phyloP scores from a whole-genome alignment of 345 rosid genomes.

The Euphorbia pulcherrima region DNA sequence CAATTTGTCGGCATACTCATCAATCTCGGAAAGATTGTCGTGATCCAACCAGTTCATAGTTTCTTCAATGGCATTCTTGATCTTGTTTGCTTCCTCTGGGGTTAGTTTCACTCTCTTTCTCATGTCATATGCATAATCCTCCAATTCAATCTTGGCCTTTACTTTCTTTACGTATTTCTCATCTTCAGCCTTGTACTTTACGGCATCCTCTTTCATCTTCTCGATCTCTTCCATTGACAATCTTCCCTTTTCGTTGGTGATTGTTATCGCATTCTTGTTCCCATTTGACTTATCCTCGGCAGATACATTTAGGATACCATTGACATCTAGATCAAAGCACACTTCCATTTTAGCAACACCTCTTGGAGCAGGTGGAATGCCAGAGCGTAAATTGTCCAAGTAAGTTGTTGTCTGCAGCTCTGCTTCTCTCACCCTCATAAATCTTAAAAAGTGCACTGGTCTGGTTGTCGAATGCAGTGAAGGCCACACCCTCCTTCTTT shows the following conservation, averaged over 20 bases:
- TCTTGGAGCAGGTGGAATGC: constrained; percentile 33
- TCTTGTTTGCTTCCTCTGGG: constrained; percentile 17
- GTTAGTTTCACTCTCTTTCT: constrained; percentile 11
- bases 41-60: constrained; percentile 16
- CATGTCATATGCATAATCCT: too few relatives aligned
- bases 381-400: constrained; percentile 31
- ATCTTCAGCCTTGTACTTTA: too few relatives aligned
- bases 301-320: constrained; percentile 28
- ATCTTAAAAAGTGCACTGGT: constrained; percentile 16
- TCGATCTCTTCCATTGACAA: constrained; percentile 18
- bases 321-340: constrained; percentile 32
- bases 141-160: constrained; percentile 12
- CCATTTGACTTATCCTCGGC: constrained; percentile 31
- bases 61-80: constrained; percentile 19
- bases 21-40: constrained; percentile 7
- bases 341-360: constrained; percentile 33
- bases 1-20: not conserved
- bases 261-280: too few relatives aligned
- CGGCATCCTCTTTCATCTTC: constrained; percentile 22
- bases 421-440: too few relatives aligned
- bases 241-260: constrained; percentile 23
- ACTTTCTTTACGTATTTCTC: constrained; percentile 20
- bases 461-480: constrained; percentile 16
- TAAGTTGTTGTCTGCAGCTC: constrained; percentile 28
- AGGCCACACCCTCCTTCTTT: constrained; percentile 17